phyloP scores from a whole-genome alignment of 176 grass and related monocot genomes.

The Ensete glaucum region DNA sequence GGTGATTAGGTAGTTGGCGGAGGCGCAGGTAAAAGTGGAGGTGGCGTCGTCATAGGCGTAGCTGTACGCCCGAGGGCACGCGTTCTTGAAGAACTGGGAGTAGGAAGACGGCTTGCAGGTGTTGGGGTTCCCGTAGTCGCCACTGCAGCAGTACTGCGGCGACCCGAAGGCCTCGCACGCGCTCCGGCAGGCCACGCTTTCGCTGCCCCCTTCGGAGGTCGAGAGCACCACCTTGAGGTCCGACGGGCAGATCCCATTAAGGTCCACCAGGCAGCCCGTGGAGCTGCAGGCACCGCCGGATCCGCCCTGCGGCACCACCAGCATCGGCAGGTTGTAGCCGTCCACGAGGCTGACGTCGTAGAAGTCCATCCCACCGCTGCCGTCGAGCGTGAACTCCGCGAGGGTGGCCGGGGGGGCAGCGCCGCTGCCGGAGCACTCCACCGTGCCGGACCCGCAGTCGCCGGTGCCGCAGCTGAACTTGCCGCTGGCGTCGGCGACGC shows the following conservation, averaged over 20 bases:
- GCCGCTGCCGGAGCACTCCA: background rate
- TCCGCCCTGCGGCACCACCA: constrained; percentile 7
- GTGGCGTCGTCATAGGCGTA: constrained; percentile 19
- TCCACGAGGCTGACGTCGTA: constrained; percentile 83
- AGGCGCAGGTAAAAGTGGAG: constrained; percentile 9
- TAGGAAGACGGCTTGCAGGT: constrained; percentile 15
- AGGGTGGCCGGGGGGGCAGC: constrained; percentile 1
- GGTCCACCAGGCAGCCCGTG: constrained; percentile 13
- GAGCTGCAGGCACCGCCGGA: constrained; percentile 2
- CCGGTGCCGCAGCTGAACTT: constrained; percentile 5
- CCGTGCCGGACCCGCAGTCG: background rate
- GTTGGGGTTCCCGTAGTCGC: constrained; percentile 4
- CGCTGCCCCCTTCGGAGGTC: background rate
- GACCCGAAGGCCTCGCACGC: constrained; percentile 15
- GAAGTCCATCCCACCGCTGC: constrained; percentile 34
- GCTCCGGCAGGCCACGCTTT: constrained; percentile 15
- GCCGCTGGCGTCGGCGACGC: constrained; percentile 1
- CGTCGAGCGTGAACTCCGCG: constrained; percentile 12
- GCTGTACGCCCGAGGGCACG: constrained; percentile 12
- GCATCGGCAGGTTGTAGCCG: constrained; percentile 48
- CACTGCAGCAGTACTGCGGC: constrained; percentile 13
- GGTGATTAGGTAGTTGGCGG: constrained; percentile 14
- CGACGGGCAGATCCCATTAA: constrained; percentile 4
- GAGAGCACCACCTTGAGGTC: constrained; percentile 4
- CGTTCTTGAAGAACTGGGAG: constrained; percentile 21